These are phyloP conservation scores for Ustilago cynodontis DNA, from an alignment of 1,284 basidiomycete genomes.

Conservation along the genomic window DNA sequence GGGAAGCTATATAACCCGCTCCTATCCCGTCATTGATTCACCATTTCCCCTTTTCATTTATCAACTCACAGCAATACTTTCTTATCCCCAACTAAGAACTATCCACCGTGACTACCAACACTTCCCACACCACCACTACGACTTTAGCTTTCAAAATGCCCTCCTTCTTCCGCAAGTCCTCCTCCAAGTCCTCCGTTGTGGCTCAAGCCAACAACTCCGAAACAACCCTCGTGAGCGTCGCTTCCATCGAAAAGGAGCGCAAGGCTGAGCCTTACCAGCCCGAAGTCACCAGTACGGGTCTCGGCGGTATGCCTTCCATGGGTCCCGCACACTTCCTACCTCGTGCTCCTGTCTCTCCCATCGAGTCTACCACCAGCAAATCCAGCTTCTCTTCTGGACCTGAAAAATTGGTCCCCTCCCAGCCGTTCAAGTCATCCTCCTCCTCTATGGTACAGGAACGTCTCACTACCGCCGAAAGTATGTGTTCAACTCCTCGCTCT, in stretches of 20 bases:
- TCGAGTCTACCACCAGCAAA: neutral
- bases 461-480: constrained; percentile 22
- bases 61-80: neutral
- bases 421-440: constrained; percentile 18
- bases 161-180: constrained; percentile 39
- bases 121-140: constrained; percentile 7
- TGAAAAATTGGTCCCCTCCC: constrained; percentile 19
- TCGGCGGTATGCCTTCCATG: constrained; percentile 32
- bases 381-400: neutral
- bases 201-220: constrained; percentile 40
- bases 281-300: constrained; percentile 29
- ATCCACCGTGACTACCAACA: constrained; percentile 4
- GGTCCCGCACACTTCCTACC: constrained; percentile 18
- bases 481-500: constrained; percentile 25
- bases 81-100: neutral
- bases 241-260: neutral
- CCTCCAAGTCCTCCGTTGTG: constrained; percentile 18
- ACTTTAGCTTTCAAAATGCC: constrained; percentile 29
- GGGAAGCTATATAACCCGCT: constrained; percentile 1
- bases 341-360: constrained; percentile 6
- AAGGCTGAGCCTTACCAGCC: constrained; percentile 31
- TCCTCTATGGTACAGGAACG: constrained; percentile 15
- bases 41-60: neutral
- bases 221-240: constrained; percentile 30
- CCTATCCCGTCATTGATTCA: neutral